phyloP scores from a whole-genome alignment of 2,329 filamentous ascomycete genomes.

The Fusarium sarcochroum region DNA sequence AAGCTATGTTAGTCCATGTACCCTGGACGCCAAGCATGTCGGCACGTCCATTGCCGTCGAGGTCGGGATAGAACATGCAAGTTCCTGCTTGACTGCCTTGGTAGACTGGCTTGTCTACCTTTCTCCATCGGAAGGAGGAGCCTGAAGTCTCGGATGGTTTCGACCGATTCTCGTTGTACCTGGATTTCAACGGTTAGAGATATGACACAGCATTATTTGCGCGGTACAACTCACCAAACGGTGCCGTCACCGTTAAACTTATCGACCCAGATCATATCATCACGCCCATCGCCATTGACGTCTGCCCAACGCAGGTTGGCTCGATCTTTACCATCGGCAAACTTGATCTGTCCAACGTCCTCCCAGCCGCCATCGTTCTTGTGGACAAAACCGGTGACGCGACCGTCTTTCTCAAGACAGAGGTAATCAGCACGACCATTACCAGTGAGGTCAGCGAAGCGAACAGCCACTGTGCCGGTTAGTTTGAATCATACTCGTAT shows the following conservation, averaged over 20 bases:
- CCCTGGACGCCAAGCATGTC: background rate
- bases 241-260: background rate
- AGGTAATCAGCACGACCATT: background rate
- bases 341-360: constrained; percentile 24
- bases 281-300: constrained; percentile 54
- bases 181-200: too few relatives aligned
- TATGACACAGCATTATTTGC: background rate
- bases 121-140: background rate
- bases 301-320: constrained; percentile 56
- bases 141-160: background rate
- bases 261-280: constrained; percentile 50
- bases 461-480: background rate
- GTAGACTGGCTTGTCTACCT: background rate
- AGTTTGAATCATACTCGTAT: background rate
- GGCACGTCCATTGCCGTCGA: constrained; percentile 5
- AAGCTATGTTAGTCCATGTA: background rate
- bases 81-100: background rate
- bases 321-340: constrained; percentile 48
- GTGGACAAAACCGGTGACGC: background rate
- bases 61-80: constrained; percentile 1
- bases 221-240: background rate
- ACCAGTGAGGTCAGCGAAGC: background rate
- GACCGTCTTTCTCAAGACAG: background rate
- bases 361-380: background rate
- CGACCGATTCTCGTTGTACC: background rate